Evolutionary conservation across 768 basidiomycete species (phyloP), one percentile per base, ranked within the genome.

Genomic region (Tricholoma saponaceum): DNA sequence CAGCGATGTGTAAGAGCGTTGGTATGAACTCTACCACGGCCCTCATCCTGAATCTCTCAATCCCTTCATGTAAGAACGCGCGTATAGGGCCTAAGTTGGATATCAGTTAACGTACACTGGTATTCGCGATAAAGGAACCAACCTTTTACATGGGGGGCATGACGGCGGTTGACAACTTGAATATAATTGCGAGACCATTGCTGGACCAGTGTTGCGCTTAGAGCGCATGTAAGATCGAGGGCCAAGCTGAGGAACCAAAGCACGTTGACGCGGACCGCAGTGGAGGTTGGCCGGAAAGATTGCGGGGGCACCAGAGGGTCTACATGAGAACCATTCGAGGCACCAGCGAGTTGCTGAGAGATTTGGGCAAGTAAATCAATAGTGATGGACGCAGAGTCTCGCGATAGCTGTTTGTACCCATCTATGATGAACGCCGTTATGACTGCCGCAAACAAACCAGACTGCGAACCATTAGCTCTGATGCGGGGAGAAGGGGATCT

Each of bases 21-120:
- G 79, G 80, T 1, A 80, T 73, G 13, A 66, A 59, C 28, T 76
- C 72, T 5, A 80, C 73, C 20, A 79, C 66, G 0, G 67, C 62
- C 5, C 66, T 62, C 65, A 81, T 71, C 10, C 66, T 61, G 64
- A 78, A 78, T 39, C 60, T 62, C 8, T 70, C 18, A 16, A 43
- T 18, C n/a, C 41, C 41, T 20, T 20, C 10, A 43, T 43, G 14
- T 20, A 43, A 43, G 18, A 18, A 43, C n/a, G 18, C 18, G 41
- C 41, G 41, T 5, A 43, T 43, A 20, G 18, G 41, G 16, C 35
- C 35, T 37, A 37, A 37, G 35, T 37, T 37, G 35, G 13, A 37
- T 16, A 12, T 37, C 35, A 37, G 13, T 37, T 16, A 37, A 14
- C 35, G 35, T 37, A 37, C 35, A 14, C 12, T 37, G 12, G 4